These are phyloP conservation scores for Hyphodiscus sp. DNA, from an alignment of 2,329 filamentous ascomycete species.

Conservation along the genomic window DNA sequence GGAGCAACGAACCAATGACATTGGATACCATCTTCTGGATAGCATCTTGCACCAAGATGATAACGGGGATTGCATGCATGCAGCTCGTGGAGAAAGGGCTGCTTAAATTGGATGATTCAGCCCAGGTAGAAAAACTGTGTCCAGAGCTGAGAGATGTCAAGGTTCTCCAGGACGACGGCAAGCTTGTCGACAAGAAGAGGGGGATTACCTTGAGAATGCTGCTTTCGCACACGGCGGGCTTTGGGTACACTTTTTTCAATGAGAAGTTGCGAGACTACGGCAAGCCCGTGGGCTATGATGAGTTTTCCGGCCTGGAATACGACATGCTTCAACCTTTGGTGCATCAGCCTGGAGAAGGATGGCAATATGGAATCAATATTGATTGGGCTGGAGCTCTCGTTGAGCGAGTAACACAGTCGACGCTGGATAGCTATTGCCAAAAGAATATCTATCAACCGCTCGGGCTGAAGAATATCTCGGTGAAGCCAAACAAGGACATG, in stretches of 20 bases:
- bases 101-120: conserved; percentile 49
- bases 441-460: conserved; percentile 41
- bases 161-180: conserved; percentile 36
- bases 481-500: conserved; percentile 23
- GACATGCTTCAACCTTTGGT: conserved; percentile 35
- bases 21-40: conserved; percentile 56
- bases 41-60: conserved; percentile 51
- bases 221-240: conserved; percentile 46
- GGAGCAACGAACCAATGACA: conserved; percentile 45
- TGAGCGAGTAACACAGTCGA: conserved; percentile 37
- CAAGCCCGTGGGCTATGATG: conserved; percentile 33
- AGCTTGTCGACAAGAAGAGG: conserved; percentile 35
- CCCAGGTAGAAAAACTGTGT: conserved; percentile 41
- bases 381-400: conserved; percentile 48
- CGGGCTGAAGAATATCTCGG: conserved; percentile 8
- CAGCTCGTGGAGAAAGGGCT: conserved; percentile 47
- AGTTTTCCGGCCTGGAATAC: conserved; percentile 14
- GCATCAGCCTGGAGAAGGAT: conserved; percentile 55
- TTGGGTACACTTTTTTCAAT: conserved; percentile 50
- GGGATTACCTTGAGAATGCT: conserved; percentile 51
- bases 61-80: conserved; percentile 47
- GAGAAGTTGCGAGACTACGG: conserved; percentile 42
- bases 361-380: conserved; percentile 35
- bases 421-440: conserved; percentile 43
- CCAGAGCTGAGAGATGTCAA: conserved; percentile 43